Base-by-base conservation (phyloP, 2,329 filamentous ascomycete species). In the Metarhizium album region DNA sequence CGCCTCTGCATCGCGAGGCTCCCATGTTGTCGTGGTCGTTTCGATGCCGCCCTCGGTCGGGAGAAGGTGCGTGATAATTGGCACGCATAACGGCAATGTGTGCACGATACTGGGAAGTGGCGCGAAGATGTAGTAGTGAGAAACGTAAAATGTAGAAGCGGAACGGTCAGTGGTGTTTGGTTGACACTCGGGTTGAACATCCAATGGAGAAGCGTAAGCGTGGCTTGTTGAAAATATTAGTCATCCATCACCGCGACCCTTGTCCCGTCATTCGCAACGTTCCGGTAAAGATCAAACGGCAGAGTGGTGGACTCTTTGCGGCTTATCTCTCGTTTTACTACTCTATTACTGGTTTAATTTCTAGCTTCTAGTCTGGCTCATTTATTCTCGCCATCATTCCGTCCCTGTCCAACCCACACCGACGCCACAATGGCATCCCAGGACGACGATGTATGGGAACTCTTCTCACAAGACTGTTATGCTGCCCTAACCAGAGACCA, bases 401-500 rank as follows among this genome's bases (percentile, higher is more conserved):
- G 3, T 18, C 37, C 7, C 16, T 9, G 3, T n/a, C 4, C 37
- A 40, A 2, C 7, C 40, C 8, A 43, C 16, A 6, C 18, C 40
- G 33, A 45, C 45, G 2, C 48, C 18, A 49, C 20, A 33, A 60
- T 58, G 58, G 45, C 49, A 2, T 33, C 45, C 33, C 9, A 27
- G 9, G 42, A 54, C 31, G 49, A 62, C 16, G 57, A 63, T 20
- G 51, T 55, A 13, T 69, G 67, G 63, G 70, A 78, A 54, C 54
- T 74, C 20, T 62, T 67, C 24, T 73, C 78, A 45, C 71, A 73
- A 11, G 67, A 64, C 45, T 82, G 84, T 64, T 80, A 83, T 64
- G 84, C 90, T 40, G 80, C 79, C 47, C 74, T 94, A 8, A 90
- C 86, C 3, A 70, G 81, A 54, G 68, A 78, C 35, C 65, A 71